phyloP scores from a whole-genome alignment of 371 early-diverging fungal genomes.

The Ordospora pajunii region DNA sequence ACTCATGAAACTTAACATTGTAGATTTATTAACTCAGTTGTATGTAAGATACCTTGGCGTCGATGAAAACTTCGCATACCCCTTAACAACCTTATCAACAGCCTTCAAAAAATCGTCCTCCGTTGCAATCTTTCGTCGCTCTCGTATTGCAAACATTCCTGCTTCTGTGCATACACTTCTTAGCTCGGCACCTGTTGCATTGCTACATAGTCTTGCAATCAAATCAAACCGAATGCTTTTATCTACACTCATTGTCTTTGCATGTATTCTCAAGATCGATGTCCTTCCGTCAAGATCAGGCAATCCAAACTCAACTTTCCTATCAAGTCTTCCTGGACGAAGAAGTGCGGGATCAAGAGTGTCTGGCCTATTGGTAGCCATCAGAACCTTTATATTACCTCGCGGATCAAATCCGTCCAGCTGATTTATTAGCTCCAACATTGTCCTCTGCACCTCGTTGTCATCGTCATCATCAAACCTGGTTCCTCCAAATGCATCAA shows the following conservation, averaged over 20 bases:
- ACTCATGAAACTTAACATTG: background rate
- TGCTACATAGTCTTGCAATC: constrained; percentile 93
- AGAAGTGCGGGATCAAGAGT: constrained; percentile 95
- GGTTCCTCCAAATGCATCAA: constrained; percentile 94
- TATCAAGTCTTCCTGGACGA: constrained; percentile 95
- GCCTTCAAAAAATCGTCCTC: constrained; percentile 97
- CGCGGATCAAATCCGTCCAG: constrained; percentile 98
- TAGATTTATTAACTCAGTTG: constrained; percentile 56
- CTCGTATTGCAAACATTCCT: constrained; percentile 98
- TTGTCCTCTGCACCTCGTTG: constrained; percentile 97
- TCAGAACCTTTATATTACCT: constrained; percentile 97
- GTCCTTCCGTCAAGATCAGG: constrained; percentile 78
- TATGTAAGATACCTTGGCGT: constrained; percentile 72
- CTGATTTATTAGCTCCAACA: constrained; percentile 98
- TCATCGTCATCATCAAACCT: constrained; percentile 95
- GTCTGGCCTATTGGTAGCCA: constrained; percentile 97
- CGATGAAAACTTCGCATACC: constrained; percentile 86
- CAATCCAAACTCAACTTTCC: constrained; percentile 95
- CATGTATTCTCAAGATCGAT: constrained; percentile 95
- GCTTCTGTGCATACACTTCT: constrained; percentile 98
- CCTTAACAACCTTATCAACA: constrained; percentile 98
- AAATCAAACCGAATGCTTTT: constrained; percentile 91
- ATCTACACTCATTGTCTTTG: constrained; percentile 86
- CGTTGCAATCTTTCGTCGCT: constrained; percentile 91
- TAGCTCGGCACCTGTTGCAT: constrained; percentile 88